Evolutionary conservation across 2,329 filamentous ascomycete species (phyloP), one percentile per base, ranked within the genome.

Genomic region (Microascus cirrosus): DNA sequence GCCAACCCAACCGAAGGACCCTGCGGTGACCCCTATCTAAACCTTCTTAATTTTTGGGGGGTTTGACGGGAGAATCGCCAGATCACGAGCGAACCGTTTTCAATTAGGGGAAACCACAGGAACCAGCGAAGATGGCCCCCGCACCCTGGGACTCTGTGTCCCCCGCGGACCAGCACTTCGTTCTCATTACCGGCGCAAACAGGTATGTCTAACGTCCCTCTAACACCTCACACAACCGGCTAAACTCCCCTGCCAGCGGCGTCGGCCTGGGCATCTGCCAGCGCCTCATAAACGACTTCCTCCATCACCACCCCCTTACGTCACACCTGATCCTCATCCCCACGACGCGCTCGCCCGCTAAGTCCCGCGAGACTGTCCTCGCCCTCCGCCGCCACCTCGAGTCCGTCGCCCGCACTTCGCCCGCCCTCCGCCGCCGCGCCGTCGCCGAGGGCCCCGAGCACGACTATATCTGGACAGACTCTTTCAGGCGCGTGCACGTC

Each of bases 241-340:
- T 28, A 24, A 32, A 15, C 45, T 42, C 39, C 28, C 2, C 20
- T 10, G 22, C 5, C 70, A 96, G 93, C 69, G 93, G 93, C 60
- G 84, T 96, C 52, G 93, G 93, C 52, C 87, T 93, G 65, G 86
- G 87, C 58, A 91, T 89, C 63, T 89, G 88, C 69, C 84, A 88
- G 67, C 89, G 90, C 60, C 79, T 96, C 59, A 93, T 95, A 64
- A 90, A 96, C 74, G 89, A 95, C 66, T 96, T 96, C 75, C 83
- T 95, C 60, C 74, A 77, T 60, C 82, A 83, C 13, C 84, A 83
- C 39, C 82, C 87, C 34, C 76, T 83, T 54, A 76, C 78, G 34
- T 80, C 89, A 59, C 83, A 87, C 65, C 82, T 97, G 52, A 81
- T 90, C 63, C 78, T 96, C 58, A 83, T 96, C 62, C 85, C 90